Percentiles rank a stretch among this genome's conserved stretches.
Conservation (phyloP, 441 rosid genomes). For the Breynia disticha region DNA sequence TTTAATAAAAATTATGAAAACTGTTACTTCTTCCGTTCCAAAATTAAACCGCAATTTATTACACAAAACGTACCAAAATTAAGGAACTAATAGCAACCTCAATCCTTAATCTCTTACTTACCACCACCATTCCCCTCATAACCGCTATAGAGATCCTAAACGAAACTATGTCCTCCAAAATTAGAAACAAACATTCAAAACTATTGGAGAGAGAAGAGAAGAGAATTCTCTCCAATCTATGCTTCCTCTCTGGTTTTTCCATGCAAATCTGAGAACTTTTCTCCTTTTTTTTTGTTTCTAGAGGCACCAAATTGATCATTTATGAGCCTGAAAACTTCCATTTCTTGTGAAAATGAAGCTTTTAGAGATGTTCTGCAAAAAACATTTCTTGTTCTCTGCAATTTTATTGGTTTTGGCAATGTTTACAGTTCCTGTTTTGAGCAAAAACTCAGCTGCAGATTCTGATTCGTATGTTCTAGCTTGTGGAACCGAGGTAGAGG, state of each 20-base stretch:
- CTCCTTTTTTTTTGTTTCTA: neutral
- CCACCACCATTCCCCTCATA: slow-evolving; percentile 16
- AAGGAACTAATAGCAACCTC: slow-evolving; percentile 1
- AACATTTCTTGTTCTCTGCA: slow-evolving; percentile 14
- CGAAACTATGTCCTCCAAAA: neutral
- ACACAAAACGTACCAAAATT: neutral
- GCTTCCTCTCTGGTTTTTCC: slow-evolving; percentile 13
- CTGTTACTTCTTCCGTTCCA: no score
- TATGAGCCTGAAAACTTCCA: neutral
- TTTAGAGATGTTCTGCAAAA: slow-evolving; percentile 32
- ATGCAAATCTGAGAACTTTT: slow-evolving; percentile 1
- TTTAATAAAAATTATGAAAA: no score
- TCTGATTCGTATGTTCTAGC: slow-evolving; percentile 22
- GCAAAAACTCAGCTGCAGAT: slow-evolving; percentile 15
- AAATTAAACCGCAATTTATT: neutral
- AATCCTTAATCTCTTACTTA: slow-evolving; percentile 9
- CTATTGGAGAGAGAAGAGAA: slow-evolving; percentile 3
- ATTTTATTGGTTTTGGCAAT: slow-evolving; percentile 22
- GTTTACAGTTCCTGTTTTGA: slow-evolving; percentile 12
- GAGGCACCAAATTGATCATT: neutral
- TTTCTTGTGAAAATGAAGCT: neutral
- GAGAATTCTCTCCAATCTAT: neutral
- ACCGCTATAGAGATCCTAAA: slow-evolving; percentile 5
- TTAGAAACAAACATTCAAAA: neutral
- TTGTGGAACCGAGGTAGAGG: slow-evolving; percentile 39